A percentile compares a stretch with the other conserved stretches of the same genome.
These are phyloP conservation scores for Pythium brachiatum DNA, from an alignment of 352 stramenopile genomes.

Conservation along the genomic window DNA sequence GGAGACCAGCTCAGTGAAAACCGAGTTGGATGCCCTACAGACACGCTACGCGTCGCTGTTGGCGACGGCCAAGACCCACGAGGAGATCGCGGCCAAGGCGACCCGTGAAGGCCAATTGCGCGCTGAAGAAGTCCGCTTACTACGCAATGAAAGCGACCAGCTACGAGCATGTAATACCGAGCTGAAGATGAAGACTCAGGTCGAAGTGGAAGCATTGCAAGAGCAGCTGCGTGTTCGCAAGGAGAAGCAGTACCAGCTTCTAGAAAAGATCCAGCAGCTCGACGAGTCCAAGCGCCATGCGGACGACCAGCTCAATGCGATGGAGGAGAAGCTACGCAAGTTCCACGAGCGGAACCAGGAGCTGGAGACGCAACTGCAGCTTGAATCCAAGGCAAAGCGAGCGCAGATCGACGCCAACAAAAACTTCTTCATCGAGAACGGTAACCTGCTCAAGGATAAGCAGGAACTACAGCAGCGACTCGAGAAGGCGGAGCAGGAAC, in stretches of 20 bases:
- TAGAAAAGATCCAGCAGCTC: constrained; percentile 95
- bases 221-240: constrained; percentile 95
- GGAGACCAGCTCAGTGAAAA: constrained; percentile 53
- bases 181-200: constrained; percentile 93
- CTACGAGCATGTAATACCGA: constrained; percentile 92
- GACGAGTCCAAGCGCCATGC: constrained; percentile 91
- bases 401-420: constrained; percentile 93
- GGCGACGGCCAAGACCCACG: constrained; percentile 90
- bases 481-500: constrained; percentile 90
- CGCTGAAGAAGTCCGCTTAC: constrained; percentile 92
- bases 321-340: constrained; percentile 91
- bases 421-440: constrained; percentile 86
- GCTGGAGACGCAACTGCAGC: constrained; percentile 93
- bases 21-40: constrained; percentile 84
- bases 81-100: constrained; percentile 88
- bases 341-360: constrained; percentile 89
- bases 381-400: constrained; percentile 91
- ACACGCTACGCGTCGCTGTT: constrained; percentile 89
- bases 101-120: constrained; percentile 91
- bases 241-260: constrained; percentile 97
- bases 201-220: constrained; percentile 94
- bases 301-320: constrained; percentile 87
- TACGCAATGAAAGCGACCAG: constrained; percentile 88
- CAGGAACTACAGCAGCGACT: constrained; percentile 80
- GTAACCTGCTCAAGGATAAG: constrained; percentile 72